Evolutionary conservation across 1,284 basidiomycete genomes (phyloP).

Genomic region (Schizophyllum amplum): DNA sequence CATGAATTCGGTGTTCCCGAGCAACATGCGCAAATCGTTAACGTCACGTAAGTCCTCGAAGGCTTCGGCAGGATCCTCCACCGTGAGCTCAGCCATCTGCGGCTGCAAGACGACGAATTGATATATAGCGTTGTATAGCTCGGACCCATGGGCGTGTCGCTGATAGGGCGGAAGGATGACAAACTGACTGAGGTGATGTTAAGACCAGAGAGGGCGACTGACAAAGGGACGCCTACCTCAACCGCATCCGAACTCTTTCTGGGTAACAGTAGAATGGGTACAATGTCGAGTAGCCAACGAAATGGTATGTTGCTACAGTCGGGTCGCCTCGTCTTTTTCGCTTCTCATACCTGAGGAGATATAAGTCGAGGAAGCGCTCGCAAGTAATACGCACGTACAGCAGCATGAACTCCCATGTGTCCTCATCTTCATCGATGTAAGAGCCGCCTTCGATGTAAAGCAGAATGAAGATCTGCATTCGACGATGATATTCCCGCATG

Average conservation of each 20-base stretch:
- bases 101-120: constrained; percentile 61
- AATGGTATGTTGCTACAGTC: constrained; percentile 69
- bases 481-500: constrained; percentile 88
- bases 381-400: constrained; percentile 42
- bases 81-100: constrained; percentile 82
- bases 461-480: constrained; percentile 92
- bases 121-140: constrained; percentile 85
- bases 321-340: constrained; percentile 51
- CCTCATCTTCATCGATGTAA: constrained; percentile 87
- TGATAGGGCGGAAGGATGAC: constrained; percentile 91
- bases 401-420: constrained; percentile 81
- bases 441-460: constrained; percentile 95
- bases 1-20: constrained; percentile 57
- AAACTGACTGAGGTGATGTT: constrained; percentile 63
- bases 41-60: constrained; percentile 94
- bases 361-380: not conserved
- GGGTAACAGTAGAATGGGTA: constrained; percentile 95
- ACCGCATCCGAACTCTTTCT: constrained; percentile 73
- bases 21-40: constrained; percentile 82
- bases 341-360: constrained; percentile 65
- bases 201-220: constrained; percentile 2
- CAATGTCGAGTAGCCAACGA: constrained; percentile 85
- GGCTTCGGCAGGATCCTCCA: constrained; percentile 95
- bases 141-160: constrained; percentile 83
- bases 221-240: constrained; percentile 51